Percentiles rank a stretch among this genome's conserved stretches.
Evolutionary conservation across 2,329 filamentous ascomycete genomes (phyloP).

Genomic region (Cercospora sp.): DNA sequence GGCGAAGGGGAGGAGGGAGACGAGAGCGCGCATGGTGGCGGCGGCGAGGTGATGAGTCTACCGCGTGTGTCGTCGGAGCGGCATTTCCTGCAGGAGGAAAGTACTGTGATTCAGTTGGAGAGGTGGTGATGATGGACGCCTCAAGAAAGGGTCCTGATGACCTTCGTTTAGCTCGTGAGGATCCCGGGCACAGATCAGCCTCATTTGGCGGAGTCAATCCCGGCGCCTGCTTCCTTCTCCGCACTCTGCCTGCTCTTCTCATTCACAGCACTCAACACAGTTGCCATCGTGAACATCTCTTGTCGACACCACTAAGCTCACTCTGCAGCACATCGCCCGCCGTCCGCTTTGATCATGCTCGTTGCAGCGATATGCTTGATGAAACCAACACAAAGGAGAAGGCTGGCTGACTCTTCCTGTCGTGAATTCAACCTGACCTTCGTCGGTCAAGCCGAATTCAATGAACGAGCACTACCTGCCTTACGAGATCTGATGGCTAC

Average conservation of each 20-base stretch:
- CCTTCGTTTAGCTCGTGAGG: neutral
- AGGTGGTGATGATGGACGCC: neutral
- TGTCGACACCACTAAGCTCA: neutral
- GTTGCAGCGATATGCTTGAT: neutral
- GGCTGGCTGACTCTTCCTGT: neutral
- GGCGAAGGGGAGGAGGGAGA: slow-evolving; percentile 25
- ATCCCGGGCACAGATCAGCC: slow-evolving; percentile 5
- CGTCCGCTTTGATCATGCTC: neutral
- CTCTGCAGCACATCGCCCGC: neutral
- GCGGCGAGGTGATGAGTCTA: slow-evolving; percentile 5
- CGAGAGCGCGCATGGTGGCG: slow-evolving; percentile 28
- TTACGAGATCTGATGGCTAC: neutral
- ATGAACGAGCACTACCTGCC: neutral
- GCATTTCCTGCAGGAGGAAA: neutral
- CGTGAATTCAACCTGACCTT: neutral
- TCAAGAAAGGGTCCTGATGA: slow-evolving; percentile 11
- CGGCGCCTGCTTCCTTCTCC: neutral
- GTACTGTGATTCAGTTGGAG: neutral
- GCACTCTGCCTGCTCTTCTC: neutral
- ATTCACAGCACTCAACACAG: too few species aligned
- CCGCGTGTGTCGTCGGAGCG: slow-evolving; percentile 9
- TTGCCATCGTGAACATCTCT: neutral
- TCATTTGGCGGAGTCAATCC: slow-evolving; percentile 1
- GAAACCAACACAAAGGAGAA: neutral
- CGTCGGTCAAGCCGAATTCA: neutral